Conservation (phyloP, 352 stramenopile species). For the Globisporangium megalacanthum region DNA sequence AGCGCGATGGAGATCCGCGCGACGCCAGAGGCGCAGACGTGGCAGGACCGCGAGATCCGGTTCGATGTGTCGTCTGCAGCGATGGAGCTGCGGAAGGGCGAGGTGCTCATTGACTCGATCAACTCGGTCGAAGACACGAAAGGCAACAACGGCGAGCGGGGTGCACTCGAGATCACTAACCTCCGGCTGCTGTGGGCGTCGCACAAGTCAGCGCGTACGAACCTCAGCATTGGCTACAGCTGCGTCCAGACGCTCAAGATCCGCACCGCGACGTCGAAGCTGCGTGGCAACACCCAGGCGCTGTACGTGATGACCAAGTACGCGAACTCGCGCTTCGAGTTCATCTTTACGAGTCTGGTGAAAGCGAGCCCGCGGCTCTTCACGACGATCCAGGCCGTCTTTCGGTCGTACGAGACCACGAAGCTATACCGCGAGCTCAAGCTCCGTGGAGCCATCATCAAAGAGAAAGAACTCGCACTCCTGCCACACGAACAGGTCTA, state of each 20-base stretch:
- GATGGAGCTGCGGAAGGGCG: conserved; percentile 75
- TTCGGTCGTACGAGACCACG: conserved; percentile 90
- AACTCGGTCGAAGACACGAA: conserved; percentile 95
- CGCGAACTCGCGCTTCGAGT: conserved; percentile 84
- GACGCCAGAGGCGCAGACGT: conserved; percentile 56
- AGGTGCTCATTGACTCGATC: conserved; percentile 87
- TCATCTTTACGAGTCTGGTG: conserved; percentile 93
- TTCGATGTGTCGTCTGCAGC: conserved; percentile 70
- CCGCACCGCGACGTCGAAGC: conserved; percentile 82
- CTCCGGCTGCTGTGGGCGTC: conserved; percentile 88
- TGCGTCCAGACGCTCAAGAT: conserved; percentile 87
- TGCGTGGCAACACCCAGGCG: conserved; percentile 88
- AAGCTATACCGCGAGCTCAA: conserved; percentile 93
- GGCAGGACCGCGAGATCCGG: conserved; percentile 89
- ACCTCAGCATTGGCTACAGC: conserved; percentile 85
- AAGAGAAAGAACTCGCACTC: conserved; percentile 82
- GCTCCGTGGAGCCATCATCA: conserved; percentile 89
- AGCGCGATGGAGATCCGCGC: conserved; percentile 46
- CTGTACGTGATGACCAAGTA: conserved; percentile 92
- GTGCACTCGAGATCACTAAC: conserved; percentile 89
- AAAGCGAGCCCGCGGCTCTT: conserved; percentile 89
- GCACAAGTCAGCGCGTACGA: conserved; percentile 82
- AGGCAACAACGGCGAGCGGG: conserved; percentile 91
- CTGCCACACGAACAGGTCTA: conserved; percentile 90
- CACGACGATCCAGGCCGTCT: conserved; percentile 91